A percentile compares a stretch with the other conserved stretches of the same genome.
These are phyloP conservation scores for Leucosporidium yakuticum DNA, from an alignment of 768 basidiomycete genomes.

Conservation along the genomic window DNA sequence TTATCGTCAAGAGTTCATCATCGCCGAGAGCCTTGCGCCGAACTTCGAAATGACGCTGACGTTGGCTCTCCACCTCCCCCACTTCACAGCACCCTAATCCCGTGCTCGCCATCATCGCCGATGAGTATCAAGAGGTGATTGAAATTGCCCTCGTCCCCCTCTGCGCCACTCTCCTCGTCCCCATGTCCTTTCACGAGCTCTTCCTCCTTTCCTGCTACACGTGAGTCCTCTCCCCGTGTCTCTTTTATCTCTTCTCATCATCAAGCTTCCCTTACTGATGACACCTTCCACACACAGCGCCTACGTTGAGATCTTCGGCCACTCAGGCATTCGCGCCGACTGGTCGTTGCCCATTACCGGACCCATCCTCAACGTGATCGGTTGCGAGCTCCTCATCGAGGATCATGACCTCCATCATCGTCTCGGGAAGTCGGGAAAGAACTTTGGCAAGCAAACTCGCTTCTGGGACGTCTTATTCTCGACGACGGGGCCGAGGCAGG, in stretches of 20 bases:
- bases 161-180: slow-evolving; percentile 15
- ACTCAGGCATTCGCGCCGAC: slow-evolving; percentile 20
- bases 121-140: slow-evolving; percentile 12
- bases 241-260: background rate
- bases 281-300: too few relatives aligned
- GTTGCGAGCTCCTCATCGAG: slow-evolving; percentile 21
- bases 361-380: slow-evolving; percentile 3
- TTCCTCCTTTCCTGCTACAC: slow-evolving; percentile 7
- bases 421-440: slow-evolving; percentile 12
- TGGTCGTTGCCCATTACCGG: slow-evolving; percentile 16
- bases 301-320: slow-evolving; percentile 18
- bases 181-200: slow-evolving; percentile 24
- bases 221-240: background rate
- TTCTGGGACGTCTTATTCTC: slow-evolving; percentile 13
- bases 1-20: background rate
- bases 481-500: background rate
- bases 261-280: too few relatives aligned
- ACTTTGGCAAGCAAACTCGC: slow-evolving; percentile 20
- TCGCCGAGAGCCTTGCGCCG: too few relatives aligned
- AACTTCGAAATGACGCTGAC: too few relatives aligned
- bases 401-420: slow-evolving; percentile 28
- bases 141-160: slow-evolving; percentile 16
- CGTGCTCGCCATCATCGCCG: slow-evolving; percentile 13
- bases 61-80: background rate
- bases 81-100: background rate